phyloP scores from a whole-genome alignment of 75 land plant genomes.

The Pinus tabuliformis region DNA sequence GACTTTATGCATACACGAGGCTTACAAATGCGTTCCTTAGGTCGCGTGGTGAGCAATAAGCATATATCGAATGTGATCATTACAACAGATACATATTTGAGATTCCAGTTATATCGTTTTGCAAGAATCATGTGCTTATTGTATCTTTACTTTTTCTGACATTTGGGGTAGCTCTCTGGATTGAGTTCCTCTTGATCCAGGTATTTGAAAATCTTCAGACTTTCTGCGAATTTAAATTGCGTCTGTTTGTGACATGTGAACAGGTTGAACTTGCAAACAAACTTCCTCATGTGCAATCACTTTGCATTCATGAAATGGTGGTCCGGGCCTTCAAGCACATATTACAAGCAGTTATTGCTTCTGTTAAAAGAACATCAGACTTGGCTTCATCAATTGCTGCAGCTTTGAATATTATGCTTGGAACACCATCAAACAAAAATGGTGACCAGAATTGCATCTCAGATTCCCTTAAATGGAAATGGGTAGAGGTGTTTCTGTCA shows the following conservation, averaged over 20 bases:
- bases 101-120: not conserved
- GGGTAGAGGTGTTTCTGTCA: conserved; percentile 68
- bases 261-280: conserved; percentile 97
- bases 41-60: conserved; percentile 90
- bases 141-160: not conserved
- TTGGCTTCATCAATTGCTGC: conserved; percentile 74
- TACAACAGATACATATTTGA: not conserved
- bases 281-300: conserved; percentile 97
- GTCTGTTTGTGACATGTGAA: not conserved
- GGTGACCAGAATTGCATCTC: conserved; percentile 15
- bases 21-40: conserved; percentile 85
- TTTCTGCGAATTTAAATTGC: conserved; percentile 1
- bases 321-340: conserved; percentile 92
- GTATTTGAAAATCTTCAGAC: conserved; percentile 7
- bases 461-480: conserved; percentile 47
- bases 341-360: conserved; percentile 80
- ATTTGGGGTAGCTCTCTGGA: not conserved
- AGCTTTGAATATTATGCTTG: conserved; percentile 84
- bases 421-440: conserved; percentile 41
- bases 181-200: not conserved
- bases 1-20: conserved; percentile 99
- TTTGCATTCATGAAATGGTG: conserved; percentile 97
- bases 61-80: not conserved
- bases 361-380: conserved; percentile 39
- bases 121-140: not conserved